These are phyloP conservation scores for Rutstroemia sydowiana DNA, from an alignment of 2,329 filamentous ascomycete species.

Conservation along the genomic window DNA sequence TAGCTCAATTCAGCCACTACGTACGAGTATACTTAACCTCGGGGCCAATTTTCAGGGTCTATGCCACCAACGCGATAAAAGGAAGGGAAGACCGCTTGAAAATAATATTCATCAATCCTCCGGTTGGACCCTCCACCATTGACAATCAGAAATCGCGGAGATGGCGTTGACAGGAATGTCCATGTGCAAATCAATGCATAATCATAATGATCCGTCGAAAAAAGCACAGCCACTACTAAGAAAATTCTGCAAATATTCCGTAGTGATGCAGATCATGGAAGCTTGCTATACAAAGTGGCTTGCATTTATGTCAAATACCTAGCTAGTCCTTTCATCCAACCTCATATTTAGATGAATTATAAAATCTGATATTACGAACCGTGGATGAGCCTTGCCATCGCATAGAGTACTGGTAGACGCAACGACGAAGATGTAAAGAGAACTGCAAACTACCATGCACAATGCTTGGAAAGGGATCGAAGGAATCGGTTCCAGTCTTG, in stretches of 20 bases:
- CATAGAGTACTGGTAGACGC: neutral
- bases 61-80: neutral
- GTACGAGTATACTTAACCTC: constrained; percentile 1
- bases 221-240: no score
- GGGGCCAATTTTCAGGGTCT: neutral
- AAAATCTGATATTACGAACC: neutral
- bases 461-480: neutral
- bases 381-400: constrained; percentile 6
- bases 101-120: neutral
- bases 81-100: neutral
- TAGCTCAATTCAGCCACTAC: neutral
- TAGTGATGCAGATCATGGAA: constrained; percentile 9
- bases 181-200: constrained; percentile 10
- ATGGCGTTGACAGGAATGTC: neutral
- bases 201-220: constrained; percentile 1
- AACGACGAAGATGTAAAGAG: neutral
- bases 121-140: neutral
- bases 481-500: no score
- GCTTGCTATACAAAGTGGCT: no score
- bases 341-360: no score
- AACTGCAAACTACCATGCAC: no score
- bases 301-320: no score
- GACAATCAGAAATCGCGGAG: neutral
- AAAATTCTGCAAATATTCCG: constrained; percentile 6
- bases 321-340: no score